Conservation (phyloP, 495 filamentous ascomycete species). For the Haplographium delicatum region DNA sequence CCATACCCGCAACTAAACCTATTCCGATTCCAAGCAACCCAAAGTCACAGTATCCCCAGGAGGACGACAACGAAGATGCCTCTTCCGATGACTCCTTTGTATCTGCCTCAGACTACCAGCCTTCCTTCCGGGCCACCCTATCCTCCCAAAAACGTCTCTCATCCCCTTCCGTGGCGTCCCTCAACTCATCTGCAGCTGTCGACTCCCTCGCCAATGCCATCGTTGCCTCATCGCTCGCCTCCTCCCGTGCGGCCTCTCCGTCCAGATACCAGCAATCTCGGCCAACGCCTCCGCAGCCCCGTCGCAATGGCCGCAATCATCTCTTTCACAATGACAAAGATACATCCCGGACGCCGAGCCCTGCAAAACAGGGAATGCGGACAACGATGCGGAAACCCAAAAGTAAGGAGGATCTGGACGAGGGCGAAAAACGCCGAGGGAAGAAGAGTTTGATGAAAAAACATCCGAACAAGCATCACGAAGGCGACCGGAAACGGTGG, state of each 20-base stretch:
- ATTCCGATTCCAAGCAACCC: constrained; percentile 13
- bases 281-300: constrained; percentile 34
- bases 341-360: constrained; percentile 47
- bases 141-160: constrained; percentile 1
- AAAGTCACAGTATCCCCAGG: not conserved
- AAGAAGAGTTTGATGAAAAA: constrained; percentile 25
- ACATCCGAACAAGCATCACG: constrained; percentile 74
- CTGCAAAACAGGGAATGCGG: constrained; percentile 47
- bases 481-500: constrained; percentile 84
- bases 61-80: constrained; percentile 11
- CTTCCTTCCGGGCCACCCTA: constrained; percentile 10
- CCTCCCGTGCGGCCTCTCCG: constrained; percentile 55
- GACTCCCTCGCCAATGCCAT: constrained; percentile 64
- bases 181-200: constrained; percentile 11
- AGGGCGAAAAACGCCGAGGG: constrained; percentile 30
- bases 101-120: constrained; percentile 22
- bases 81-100: constrained; percentile 27
- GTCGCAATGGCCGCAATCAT: constrained; percentile 38
- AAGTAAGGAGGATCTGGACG: constrained; percentile 53
- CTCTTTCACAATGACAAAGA: constrained; percentile 28
- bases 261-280: constrained; percentile 30
- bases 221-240: constrained; percentile 77
- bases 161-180: constrained; percentile 8
- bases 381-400: constrained; percentile 66
- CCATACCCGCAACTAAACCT: constrained; percentile 10